A percentile compares a stretch with the other conserved stretches of the same genome.
These are phyloP conservation scores for Kluyveromyces siamensis DNA, from an alignment of 805 yeast genomes.

Conservation along the genomic window DNA sequence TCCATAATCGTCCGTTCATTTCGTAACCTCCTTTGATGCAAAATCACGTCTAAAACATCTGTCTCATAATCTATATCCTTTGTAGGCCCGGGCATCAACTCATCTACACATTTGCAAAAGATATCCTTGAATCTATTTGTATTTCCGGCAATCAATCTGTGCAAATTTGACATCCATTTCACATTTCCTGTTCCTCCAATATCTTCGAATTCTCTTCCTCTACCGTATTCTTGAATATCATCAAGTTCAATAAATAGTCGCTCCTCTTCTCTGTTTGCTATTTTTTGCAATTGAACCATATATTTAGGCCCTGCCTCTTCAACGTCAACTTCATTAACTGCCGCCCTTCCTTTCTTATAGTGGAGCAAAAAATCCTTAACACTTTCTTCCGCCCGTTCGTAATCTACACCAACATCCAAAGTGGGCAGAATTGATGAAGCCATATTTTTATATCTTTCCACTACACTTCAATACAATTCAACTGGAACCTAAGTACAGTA, in stretches of 20 bases:
- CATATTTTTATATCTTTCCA: not conserved
- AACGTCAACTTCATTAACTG: conserved; percentile 10
- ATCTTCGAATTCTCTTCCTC: conserved; percentile 30
- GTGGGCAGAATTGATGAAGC: conserved; percentile 2
- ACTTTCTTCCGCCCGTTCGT: conserved; percentile 48
- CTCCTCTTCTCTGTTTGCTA: conserved; percentile 75
- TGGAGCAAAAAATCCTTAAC: conserved; percentile 60
- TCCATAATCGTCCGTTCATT: conserved; percentile 67
- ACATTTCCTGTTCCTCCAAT: conserved; percentile 12
- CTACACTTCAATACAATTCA: too few species aligned
- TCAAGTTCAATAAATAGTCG: conserved; percentile 71
- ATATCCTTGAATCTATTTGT: conserved; percentile 73
- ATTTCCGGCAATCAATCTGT: conserved; percentile 50
- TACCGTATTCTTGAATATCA: conserved; percentile 68
- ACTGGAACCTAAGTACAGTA: too few species aligned
- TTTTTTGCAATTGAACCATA: conserved; percentile 58
- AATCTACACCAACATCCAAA: conserved; percentile 40
- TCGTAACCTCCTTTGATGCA: conserved; percentile 81
- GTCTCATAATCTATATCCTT: conserved; percentile 70
- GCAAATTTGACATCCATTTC: conserved; percentile 36
- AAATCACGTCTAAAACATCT: conserved; percentile 86
- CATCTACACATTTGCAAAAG: conserved; percentile 68
- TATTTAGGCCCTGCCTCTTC: conserved; percentile 57
- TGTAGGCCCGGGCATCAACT: conserved; percentile 76
- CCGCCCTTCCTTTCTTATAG: conserved; percentile 37